These are phyloP conservation scores for Urostyla sp. DNA, from an alignment of 73 alveolate genomes.

Conservation along the genomic window DNA sequence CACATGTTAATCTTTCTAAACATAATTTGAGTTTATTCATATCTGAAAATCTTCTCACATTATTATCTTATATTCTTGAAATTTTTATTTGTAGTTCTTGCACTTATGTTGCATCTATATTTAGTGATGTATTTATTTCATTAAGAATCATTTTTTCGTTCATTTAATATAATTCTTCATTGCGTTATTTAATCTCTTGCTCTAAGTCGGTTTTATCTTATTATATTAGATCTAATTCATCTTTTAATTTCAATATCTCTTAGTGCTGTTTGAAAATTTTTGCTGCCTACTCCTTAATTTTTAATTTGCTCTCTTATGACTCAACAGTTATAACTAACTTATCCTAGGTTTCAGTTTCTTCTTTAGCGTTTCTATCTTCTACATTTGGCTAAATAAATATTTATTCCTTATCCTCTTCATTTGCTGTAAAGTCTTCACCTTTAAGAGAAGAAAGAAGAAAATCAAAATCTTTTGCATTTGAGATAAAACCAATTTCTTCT, in stretches of 20 bases:
- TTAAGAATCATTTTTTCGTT: slow-evolving; percentile 59
- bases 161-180: slow-evolving; percentile 60
- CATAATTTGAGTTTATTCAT: slow-evolving; percentile 28
- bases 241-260: slow-evolving; percentile 50
- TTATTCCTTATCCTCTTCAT: slow-evolving; percentile 15
- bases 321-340: background rate
- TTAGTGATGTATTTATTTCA: slow-evolving; percentile 53
- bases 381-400: background rate
- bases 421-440: slow-evolving; percentile 26
- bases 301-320: slow-evolving; percentile 43
- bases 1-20: slow-evolving; percentile 62
- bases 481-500: slow-evolving; percentile 37
- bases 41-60: background rate
- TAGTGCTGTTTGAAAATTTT: slow-evolving; percentile 45
- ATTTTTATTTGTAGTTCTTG: slow-evolving; percentile 43
- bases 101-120: slow-evolving; percentile 5
- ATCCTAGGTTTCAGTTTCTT: background rate
- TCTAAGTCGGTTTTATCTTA: slow-evolving; percentile 66
- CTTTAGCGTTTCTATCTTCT: slow-evolving; percentile 37
- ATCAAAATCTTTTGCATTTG: slow-evolving; percentile 63
- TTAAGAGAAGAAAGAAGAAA: slow-evolving; percentile 5
- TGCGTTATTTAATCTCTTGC: slow-evolving; percentile 59
- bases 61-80: background rate
- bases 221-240: slow-evolving; percentile 41
- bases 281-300: slow-evolving; percentile 52